Percentiles rank a stretch among this genome's conserved stretches.
Conservation (phyloP, 1,139 yeast genomes). For the Taphrina pruni region DNA sequence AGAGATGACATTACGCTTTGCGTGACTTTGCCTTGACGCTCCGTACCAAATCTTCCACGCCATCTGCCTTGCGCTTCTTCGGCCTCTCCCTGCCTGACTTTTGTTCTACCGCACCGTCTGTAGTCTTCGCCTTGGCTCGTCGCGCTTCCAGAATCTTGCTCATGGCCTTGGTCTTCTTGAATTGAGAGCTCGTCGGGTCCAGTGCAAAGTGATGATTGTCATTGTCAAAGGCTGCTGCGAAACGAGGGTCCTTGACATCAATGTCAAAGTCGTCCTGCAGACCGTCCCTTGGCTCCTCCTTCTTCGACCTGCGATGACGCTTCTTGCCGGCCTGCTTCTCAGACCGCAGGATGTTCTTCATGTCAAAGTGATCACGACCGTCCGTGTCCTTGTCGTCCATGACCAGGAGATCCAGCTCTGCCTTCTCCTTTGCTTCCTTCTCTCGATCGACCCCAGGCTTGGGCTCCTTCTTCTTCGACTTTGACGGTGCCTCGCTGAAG, state of each 20-base stretch:
- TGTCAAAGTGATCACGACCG: constrained; percentile 66
- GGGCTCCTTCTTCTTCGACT: constrained; percentile 49
- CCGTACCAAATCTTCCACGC: constrained; percentile 29
- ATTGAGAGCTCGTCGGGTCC: constrained; percentile 79
- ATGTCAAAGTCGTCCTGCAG: constrained; percentile 58
- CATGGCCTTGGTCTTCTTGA: constrained; percentile 86
- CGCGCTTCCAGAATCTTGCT: constrained; percentile 59
- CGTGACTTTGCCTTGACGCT: constrained; percentile 34
- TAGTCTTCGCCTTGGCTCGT: constrained; percentile 41
- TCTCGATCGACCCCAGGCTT: constrained; percentile 42
- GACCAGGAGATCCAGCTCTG: constrained; percentile 58
- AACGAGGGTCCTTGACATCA: constrained; percentile 83
- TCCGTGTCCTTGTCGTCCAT: constrained; percentile 65
- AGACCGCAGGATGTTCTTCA: constrained; percentile 58
- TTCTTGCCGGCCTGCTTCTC: constrained; percentile 67
- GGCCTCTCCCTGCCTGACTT: background rate
- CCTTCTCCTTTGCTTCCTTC: constrained; percentile 45
- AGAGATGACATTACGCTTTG: background rate
- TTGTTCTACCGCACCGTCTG: constrained; percentile 7
- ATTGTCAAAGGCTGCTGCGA: constrained; percentile 69
- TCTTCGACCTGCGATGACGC: constrained; percentile 61
- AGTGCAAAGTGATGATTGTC: constrained; percentile 91
- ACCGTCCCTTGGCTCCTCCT: constrained; percentile 54
- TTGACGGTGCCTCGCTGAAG: constrained; percentile 49
- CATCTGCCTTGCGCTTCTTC: constrained; percentile 27